A percentile compares a stretch with the other conserved stretches of the same genome.
Evolutionary conservation across 2,329 filamentous ascomycete genomes (phyloP).

Genomic region (Cladosporium sphaerospermum): DNA sequence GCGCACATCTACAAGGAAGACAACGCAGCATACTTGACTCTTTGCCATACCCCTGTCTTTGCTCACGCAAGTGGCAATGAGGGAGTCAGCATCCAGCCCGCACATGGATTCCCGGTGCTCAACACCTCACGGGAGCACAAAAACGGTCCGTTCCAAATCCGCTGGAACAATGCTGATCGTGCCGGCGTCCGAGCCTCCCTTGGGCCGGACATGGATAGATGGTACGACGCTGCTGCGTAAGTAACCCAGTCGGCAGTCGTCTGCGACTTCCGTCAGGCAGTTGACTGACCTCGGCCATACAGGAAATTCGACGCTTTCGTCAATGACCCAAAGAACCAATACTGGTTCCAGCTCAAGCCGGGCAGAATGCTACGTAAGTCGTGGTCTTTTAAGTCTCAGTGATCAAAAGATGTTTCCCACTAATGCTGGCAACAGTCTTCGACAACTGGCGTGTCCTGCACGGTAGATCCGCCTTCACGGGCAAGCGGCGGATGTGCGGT

Average conservation of each 20-base stretch:
- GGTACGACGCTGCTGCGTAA: slow-evolving; percentile 68
- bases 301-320: slow-evolving; percentile 67
- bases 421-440: slow-evolving; percentile 55
- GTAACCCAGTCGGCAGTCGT: background rate
- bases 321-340: slow-evolving; percentile 58
- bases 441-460: slow-evolving; percentile 96
- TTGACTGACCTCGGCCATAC: slow-evolving; percentile 21
- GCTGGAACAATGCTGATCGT: slow-evolving; percentile 93
- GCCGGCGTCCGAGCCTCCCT: slow-evolving; percentile 57
- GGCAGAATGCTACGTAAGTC: slow-evolving; percentile 67
- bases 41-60: slow-evolving; percentile 55
- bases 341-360: slow-evolving; percentile 74
- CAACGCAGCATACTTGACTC: slow-evolving; percentile 49
- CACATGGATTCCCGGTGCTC: slow-evolving; percentile 64
- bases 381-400: too few species aligned
- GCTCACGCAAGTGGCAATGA: slow-evolving; percentile 85
- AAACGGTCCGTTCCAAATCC: slow-evolving; percentile 49
- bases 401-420: too few species aligned
- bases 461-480: slow-evolving; percentile 75
- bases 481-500: slow-evolving; percentile 81
- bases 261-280: slow-evolving; percentile 24
- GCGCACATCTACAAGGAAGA: slow-evolving; percentile 50
- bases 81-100: slow-evolving; percentile 72
- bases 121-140: slow-evolving; percentile 37
- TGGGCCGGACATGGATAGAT: slow-evolving; percentile 40